These are phyloP conservation scores for Leccinum variabile DNA, from an alignment of 1,284 basidiomycete species.

Conservation along the genomic window DNA sequence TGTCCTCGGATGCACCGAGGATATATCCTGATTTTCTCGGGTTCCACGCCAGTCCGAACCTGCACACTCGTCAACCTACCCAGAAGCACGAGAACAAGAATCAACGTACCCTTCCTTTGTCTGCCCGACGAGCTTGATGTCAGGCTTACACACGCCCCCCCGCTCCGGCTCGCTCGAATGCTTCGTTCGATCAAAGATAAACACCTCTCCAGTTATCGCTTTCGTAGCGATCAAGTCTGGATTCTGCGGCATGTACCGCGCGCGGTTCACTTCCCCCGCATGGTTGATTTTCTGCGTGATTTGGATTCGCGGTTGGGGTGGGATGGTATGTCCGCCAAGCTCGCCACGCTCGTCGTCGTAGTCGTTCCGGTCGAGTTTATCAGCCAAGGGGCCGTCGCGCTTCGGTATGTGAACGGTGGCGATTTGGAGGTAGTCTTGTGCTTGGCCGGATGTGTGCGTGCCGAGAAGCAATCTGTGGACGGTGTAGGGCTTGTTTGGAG, in stretches of 20 bases:
- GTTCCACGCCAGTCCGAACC: slow-evolving; percentile 94
- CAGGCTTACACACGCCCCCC: slow-evolving; percentile 83
- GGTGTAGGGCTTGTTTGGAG: slow-evolving; percentile 88
- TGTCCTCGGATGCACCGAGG: slow-evolving; percentile 92
- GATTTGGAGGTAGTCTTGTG: slow-evolving; percentile 96
- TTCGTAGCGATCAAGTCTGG: slow-evolving; percentile 97
- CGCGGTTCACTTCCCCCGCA: slow-evolving; percentile 94
- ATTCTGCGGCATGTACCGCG: slow-evolving; percentile 99
- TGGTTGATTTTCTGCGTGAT: slow-evolving; percentile 97
- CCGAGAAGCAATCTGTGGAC: slow-evolving; percentile 93
- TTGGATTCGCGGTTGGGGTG: slow-evolving; percentile 77
- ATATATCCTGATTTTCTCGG: slow-evolving; percentile 82
- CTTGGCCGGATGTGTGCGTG: slow-evolving; percentile 95
- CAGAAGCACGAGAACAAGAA: slow-evolving; percentile 6
- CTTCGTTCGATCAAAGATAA: slow-evolving; percentile 96
- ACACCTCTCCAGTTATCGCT: slow-evolving; percentile 85
- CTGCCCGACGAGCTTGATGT: slow-evolving; percentile 90
- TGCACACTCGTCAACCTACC: slow-evolving; percentile 34
- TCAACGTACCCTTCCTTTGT: slow-evolving; percentile 83
- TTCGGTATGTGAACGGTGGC: slow-evolving; percentile 93
- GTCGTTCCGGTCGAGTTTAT: slow-evolving; percentile 74
- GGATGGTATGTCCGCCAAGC: slow-evolving; percentile 82
- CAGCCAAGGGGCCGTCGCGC: slow-evolving; percentile 60
- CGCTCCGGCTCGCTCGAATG: slow-evolving; percentile 91
- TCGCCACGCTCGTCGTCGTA: slow-evolving; percentile 96